Evolutionary conservation across 371 early-diverging fungal genomes (phyloP).

Genomic region (Zychaea mexicana): DNA sequence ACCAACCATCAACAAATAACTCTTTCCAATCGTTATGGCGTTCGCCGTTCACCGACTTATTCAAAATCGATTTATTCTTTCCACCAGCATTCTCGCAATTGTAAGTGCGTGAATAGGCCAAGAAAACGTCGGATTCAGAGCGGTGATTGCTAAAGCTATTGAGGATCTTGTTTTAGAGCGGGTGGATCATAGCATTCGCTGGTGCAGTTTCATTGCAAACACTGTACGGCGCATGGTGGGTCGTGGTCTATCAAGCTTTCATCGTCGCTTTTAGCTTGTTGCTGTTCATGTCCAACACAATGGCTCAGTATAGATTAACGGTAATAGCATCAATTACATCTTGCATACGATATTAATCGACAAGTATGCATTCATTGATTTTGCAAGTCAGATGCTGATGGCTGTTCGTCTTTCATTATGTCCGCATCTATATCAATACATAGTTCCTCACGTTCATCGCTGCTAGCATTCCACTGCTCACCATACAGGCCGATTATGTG

Average conservation of each 20-base stretch:
- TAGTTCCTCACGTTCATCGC: slow-evolving; percentile 43
- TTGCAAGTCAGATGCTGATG: neutral
- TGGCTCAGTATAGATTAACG: slow-evolving; percentile 34
- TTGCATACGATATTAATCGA: too few relatives aligned
- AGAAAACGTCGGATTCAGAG: neutral
- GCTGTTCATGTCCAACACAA: slow-evolving; percentile 25
- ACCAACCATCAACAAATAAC: too few relatives aligned
- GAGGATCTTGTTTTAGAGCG: slow-evolving; percentile 22
- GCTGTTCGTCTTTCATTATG: neutral
- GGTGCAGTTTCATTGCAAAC: slow-evolving; percentile 39
- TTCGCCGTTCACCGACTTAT: slow-evolving; percentile 15
- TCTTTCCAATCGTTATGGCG: slow-evolving; percentile 9
- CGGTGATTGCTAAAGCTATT: neutral
- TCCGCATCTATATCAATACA: neutral
- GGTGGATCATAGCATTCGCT: slow-evolving; percentile 36
- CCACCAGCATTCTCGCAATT: slow-evolving; percentile 27
- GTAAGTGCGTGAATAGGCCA: slow-evolving; percentile 19
- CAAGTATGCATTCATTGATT: too few relatives aligned
- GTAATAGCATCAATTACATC: slow-evolving; percentile 20
- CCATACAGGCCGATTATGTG: slow-evolving; percentile 45
- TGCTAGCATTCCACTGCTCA: slow-evolving; percentile 44
- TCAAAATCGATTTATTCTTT: slow-evolving; percentile 30
- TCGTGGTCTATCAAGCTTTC: slow-evolving; percentile 37
- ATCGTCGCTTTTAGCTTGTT: slow-evolving; percentile 22
- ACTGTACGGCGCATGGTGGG: slow-evolving; percentile 51